Evolutionary conservation across 192 early-diverging fungal species (phyloP), one percentile per base, ranked within the genome.

Genomic region (Podochytrium sp.): DNA sequence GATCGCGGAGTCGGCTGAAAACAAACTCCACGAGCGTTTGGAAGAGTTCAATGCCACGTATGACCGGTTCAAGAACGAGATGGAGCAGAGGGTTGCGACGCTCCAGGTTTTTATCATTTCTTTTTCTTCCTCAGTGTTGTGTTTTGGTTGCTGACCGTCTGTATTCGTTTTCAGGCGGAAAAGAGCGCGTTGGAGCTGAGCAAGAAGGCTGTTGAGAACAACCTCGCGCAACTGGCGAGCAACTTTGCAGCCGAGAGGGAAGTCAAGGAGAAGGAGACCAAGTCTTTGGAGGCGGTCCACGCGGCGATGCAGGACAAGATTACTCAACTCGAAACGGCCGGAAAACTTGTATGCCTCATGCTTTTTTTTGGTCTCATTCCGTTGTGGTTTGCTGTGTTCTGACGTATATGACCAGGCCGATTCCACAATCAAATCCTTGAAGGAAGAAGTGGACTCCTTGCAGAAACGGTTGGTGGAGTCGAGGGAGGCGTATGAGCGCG

Each of bases 1-100:
- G 47, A 80, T 91, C 39, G 85, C 86, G 49, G 74, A 82, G 27
- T 81, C 87, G 49, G 85, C 81, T 72, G 93, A 94, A 59, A 79
- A 75, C 33, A 74, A 87, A n/a, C 81, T 76, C 2, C 57, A 56
- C 10, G 75, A 76, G 66, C 53, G 69, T 18, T 39, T 92, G 55
- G 76, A 78, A 3, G 87, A 91, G 76, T 78, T 92, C 50, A 86
- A 86, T 39, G 73, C 80, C 1, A 85, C 90, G 0, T 93, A 90
- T 76, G 93, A 94, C 69, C 75, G 80, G 49, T 92, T 87, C 76
- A 87, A 88, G 72, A 78, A 74, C 25, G 82, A 84, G 56, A 86
- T 78, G 72, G 82, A 86, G 43, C 16, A 63, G 58, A 71, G 81
- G 49, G 65, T 81, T 12, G 34, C 10, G 2, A 68, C 27, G 23